Conservation (phyloP, 2,329 filamentous ascomycete species). For the Aspergillus hiratsukae region DNA sequence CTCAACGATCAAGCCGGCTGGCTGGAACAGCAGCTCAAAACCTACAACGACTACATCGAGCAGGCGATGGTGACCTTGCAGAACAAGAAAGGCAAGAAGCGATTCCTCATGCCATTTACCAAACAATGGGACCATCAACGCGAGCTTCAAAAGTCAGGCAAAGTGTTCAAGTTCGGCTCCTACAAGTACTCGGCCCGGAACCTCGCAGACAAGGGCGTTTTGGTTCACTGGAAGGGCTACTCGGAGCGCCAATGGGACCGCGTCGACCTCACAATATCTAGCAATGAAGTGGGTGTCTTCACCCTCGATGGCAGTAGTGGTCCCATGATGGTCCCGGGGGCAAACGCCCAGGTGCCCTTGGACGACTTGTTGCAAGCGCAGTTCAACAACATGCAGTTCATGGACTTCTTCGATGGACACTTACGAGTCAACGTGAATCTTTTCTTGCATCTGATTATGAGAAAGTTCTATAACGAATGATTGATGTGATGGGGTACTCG, state of each 20-base stretch:
- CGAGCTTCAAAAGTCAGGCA: conserved; percentile 85
- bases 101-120: conserved; percentile 92
- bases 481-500: background rate
- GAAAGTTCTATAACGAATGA: conserved; percentile 81
- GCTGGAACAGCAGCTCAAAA: conserved; percentile 91
- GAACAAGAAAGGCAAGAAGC: conserved; percentile 93
- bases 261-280: conserved; percentile 89
- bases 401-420: conserved; percentile 85
- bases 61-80: conserved; percentile 96
- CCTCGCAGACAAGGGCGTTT: conserved; percentile 86
- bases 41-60: conserved; percentile 98
- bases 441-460: conserved; percentile 93
- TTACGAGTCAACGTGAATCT: conserved; percentile 93
- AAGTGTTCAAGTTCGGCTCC: conserved; percentile 93
- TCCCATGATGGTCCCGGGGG: conserved; percentile 92
- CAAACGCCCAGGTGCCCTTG: conserved; percentile 79
- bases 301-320: conserved; percentile 85
- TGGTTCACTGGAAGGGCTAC: conserved; percentile 87
- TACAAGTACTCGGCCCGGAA: conserved; percentile 94
- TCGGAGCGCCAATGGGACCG: conserved; percentile 80
- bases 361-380: conserved; percentile 94
- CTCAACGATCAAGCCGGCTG: conserved; percentile 69
- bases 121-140: conserved; percentile 98
- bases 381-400: conserved; percentile 94
- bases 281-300: conserved; percentile 91